Evolutionary conservation across 202 grass and related monocot species (phyloP), one percentile per base, ranked within the genome.

Genomic region (Elaeis oleifera): DNA sequence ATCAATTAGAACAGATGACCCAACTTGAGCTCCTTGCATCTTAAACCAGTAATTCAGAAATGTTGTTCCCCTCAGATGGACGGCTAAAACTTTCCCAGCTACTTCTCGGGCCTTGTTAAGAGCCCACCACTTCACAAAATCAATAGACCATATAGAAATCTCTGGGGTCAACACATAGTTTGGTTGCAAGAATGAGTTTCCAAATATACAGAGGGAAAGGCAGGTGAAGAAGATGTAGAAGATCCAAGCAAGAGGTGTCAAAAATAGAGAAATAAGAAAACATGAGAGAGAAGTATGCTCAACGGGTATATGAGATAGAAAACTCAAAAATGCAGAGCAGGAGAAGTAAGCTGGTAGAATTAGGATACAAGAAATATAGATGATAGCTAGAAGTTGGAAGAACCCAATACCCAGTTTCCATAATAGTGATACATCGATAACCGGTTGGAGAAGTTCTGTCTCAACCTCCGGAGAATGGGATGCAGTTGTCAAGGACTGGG

Each of bases 61-160:
- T 19, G 74, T 5, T 57, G 85, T 89, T 21, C 81, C 85, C 69
- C 80, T 89, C 15, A 84, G 85, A 68, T 84, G 74, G 21, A 84
- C 81, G 57, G 78, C 81, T 58, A 89, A 26, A 67, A 84, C 31
- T 75, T 89, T 89, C 78, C 70, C 67, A 54, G 85, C 81, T 29
- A 84, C 59, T 60, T 75, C 59, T 61, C 81, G 78, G 2, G 80
- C 78, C 50, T 89, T 89, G 77, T 68, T 78, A 52, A 89, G 74
- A 56, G 81, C 74, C 85, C 85, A 89, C 85, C 85, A 84, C 80
- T 89, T 89, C 39, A 89, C 85, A 50, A 89, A 89, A 16, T 89
- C 78, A 55, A 78, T 18, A 15, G 78, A 89, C 81, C 85, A 89
- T 61, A 89, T 78, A 0, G 85, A 89, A 71, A 89, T 60, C 70